phyloP scores from a whole-genome alignment of 768 basidiomycete species.

The Naganishia friedmannii region DNA sequence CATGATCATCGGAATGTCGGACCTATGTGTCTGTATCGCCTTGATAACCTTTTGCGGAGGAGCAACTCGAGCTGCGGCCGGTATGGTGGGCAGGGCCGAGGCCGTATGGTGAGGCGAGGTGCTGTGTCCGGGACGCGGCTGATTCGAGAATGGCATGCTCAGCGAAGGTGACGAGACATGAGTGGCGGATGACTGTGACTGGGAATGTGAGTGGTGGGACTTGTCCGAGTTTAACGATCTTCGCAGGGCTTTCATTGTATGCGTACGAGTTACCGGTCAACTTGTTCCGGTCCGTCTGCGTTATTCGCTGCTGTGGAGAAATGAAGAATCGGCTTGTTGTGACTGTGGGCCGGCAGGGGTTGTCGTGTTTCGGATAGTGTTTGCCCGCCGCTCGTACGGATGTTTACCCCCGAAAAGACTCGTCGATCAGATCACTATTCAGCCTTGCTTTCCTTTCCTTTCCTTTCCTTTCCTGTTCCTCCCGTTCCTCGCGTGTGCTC shows the following conservation, averaged over 20 bases:
- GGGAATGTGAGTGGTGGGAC: slow-evolving; percentile 36
- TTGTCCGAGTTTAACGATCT: slow-evolving; percentile 47
- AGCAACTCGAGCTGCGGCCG: slow-evolving; percentile 68
- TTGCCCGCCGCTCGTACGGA: too few relatives aligned
- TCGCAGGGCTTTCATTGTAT: slow-evolving; percentile 47
- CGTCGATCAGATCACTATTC: too few relatives aligned
- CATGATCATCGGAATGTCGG: slow-evolving; percentile 76
- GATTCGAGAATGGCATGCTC: slow-evolving; percentile 59
- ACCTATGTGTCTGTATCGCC: slow-evolving; percentile 66
- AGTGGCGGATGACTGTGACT: slow-evolving; percentile 29
- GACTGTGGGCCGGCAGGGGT: too few relatives aligned
- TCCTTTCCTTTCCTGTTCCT: too few relatives aligned
- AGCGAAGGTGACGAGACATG: slow-evolving; percentile 46
- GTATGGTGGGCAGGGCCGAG: slow-evolving; percentile 57
- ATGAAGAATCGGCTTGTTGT: too few relatives aligned
- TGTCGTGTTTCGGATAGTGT: too few relatives aligned
- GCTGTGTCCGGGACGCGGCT: slow-evolving; percentile 27
- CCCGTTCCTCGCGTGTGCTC: too few relatives aligned
- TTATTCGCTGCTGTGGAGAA: too few relatives aligned
- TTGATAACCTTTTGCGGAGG: slow-evolving; percentile 96
- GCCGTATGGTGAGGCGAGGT: slow-evolving; percentile 69
- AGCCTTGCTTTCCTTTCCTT: too few relatives aligned
- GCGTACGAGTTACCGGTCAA: too few relatives aligned
- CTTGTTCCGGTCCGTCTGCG: too few relatives aligned
- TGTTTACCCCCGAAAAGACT: too few relatives aligned